Base-by-base conservation (phyloP, 148 eudicot genomes). In the Heliosperma pusillum region DNA sequence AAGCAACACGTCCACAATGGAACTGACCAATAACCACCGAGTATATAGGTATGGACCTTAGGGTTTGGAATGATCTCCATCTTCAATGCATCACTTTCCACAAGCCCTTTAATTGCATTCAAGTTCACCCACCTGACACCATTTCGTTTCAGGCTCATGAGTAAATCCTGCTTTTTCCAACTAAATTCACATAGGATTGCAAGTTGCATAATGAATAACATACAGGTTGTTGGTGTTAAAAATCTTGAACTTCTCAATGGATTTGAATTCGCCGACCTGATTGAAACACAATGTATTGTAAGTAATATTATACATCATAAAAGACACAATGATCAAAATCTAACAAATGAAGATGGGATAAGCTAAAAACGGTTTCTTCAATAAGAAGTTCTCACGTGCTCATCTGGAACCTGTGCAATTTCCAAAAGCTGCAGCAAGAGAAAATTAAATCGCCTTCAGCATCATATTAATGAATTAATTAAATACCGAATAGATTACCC, bases 51-150 rank as follows among this genome's bases (percentile, higher is more conserved):
- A 44, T 26, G 29, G 36, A 96, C 99, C 97, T 96, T 96, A 70
- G 99, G 99, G 88, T 96, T 96, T 70, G 99, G 99, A 84, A 96
- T 96, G 50, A 96, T 96, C 86, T 96, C 99, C 99, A 96, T 92
- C 87, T 96, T 92, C 57, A 96, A 87, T 70, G 97, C 90, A 79
- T 88, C 85, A 53, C 86, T 90, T 89, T 92, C 86, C 50, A 96
- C 99, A 79, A 92, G 97, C 82, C 97, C 87, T 75, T 89, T 87
- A 72, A 96, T 84, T 63, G 97, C 99, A 57, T 83, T 77, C 87
- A 96, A 80, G 88, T 92, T 92, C 73, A 90, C 90, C 99, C 99
- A 96, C 84, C 99, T 96, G 84, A 10, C 79, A 69, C 71, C 25
- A 50, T 50, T 50, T 50, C 36, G 29, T 12, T 53, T 80, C 27